Base-by-base conservation (phyloP, 768 basidiomycete genomes). In the Pleurotus cornucopiae region DNA sequence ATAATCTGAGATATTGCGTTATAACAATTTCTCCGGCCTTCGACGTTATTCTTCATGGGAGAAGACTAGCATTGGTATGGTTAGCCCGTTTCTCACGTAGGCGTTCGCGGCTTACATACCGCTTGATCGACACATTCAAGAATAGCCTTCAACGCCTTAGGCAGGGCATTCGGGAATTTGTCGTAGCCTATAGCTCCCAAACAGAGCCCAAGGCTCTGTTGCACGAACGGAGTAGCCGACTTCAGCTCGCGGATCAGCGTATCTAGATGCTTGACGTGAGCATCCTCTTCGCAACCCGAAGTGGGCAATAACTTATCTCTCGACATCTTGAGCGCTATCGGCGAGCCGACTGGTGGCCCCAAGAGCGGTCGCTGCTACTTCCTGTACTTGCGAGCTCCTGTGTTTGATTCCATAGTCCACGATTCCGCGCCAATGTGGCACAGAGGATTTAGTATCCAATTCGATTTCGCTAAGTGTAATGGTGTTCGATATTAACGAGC, bases 351-450 rank as follows among this genome's bases (percentile, higher is more conserved):
- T 94, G 56, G 91, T 71, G n/a, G 78, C 68, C 2, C 80, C 78
- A 74, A 92, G 79, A 5, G 89, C 87, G 21, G 66, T 68, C 11
- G 92, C 88, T 34, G 88, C 91, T 6, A 86, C 84, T 61, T 89
- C 84, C 69, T 95, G 95, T 2, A 89, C 89, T 13, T 69, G 63
- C 1, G 66, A 62, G 45, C 72, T 80, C 58, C 84, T 76, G 65
- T 91, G 85, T 69, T 86, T 89, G 57, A 95, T 73, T 14, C 86
- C 83, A 54, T 79, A 72, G 63, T 94, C 86, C 39, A 94, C 69
- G 41, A 96, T 71, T 41, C 77, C 73, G 54, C 76, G 73, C 92
- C 92, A 95, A 57, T 77, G 69, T 3, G 83, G 79, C 13, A 80
- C 75, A 39, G 74, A 70, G 11, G 80, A 73, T 41, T 65, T 63